Base-by-base conservation (phyloP, 2,329 filamentous ascomycete genomes). In the Beauveria australis region DNA sequence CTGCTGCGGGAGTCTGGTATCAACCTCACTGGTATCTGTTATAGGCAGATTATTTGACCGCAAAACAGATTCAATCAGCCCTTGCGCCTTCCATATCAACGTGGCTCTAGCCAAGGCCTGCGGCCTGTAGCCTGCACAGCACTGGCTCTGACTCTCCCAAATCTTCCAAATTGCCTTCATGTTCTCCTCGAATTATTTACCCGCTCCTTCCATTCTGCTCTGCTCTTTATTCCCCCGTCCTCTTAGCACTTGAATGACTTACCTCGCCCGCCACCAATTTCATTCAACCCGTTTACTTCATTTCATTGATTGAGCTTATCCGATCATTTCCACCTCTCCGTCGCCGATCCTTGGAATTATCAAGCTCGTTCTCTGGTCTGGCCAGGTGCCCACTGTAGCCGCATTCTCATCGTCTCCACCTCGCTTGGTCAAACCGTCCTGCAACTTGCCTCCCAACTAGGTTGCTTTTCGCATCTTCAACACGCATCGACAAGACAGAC, bases 331-430 rank as follows among this genome's bases (percentile, higher is more conserved):
- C 28, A 22, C 41, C 41, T 19, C 9, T 26, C 24, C 22, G 44
- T 54, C 24, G 40, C 40, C 53, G 53, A 55, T 56, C 53, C 43
- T 48, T 47, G 53, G 5, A 40, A 18, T 37, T 40, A 56, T 56
- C 41, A 56, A 43, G 24, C 53, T 59, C 22, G 44, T 37, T 52
- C 47, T 40, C 28, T 40, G n/a, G 30, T 19, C 24, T 26, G 26
- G 43, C 53, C 12, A 56, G 19, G 53, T 41, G 33, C 40, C 48
- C 49, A 40, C 30, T 47, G 41, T 26, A 53, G 57, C 57, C 49
- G 57, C 55, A 58, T 33, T 30, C 57, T 46, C 49, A 19, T 41
- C 28, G 48, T 59, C 57, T 51, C 57, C 57, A 59, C 57, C 57
- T 59, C 48, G 57, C 49, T 26, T 59, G 48, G 57, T 53, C 48